phyloP scores from a whole-genome alignment of 495 filamentous ascomycete species.

The Aspergillus nidulans region DNA sequence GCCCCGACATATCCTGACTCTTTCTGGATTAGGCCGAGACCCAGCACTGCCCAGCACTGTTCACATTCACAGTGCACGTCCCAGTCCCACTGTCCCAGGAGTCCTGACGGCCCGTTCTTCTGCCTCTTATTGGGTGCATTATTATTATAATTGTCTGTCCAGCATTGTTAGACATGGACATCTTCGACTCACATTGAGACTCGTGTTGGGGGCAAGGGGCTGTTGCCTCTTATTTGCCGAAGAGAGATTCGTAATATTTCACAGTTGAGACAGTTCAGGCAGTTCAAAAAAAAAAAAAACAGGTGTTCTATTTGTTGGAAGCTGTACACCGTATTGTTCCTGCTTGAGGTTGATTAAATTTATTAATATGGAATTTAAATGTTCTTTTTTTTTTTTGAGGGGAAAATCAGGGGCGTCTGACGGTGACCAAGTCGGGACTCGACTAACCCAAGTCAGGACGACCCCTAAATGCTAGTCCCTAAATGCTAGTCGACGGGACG shows the following conservation, averaged over 20 bases:
- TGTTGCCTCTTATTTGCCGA: neutral
- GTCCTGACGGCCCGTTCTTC: neutral
- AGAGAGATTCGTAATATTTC: neutral
- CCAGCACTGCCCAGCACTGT: neutral
- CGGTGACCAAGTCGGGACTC: constrained; percentile 1
- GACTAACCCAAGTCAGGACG: neutral
- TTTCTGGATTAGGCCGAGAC: neutral
- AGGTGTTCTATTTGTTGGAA: too few relatives aligned
- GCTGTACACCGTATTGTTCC: too few relatives aligned
- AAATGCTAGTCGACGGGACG: neutral
- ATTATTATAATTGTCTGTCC: constrained; percentile 1
- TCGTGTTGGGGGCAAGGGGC: neutral
- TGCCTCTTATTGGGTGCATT: constrained; percentile 7
- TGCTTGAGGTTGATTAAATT: neutral
- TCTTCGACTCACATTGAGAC: neutral
- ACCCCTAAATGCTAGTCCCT: constrained; percentile 1
- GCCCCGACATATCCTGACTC: constrained; percentile 1
- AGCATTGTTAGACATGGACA: neutral
- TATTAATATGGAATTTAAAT: neutral
- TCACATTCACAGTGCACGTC: constrained; percentile 8
- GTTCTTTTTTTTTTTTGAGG: constrained; percentile 5
- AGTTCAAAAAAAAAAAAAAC: too few relatives aligned
- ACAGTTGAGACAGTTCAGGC: too few relatives aligned
- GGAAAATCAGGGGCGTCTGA: constrained; percentile 1
- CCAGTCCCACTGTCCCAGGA: neutral